Conservation (phyloP, 163 green algal genomes). For the Smithsoniella earleae region DNA sequence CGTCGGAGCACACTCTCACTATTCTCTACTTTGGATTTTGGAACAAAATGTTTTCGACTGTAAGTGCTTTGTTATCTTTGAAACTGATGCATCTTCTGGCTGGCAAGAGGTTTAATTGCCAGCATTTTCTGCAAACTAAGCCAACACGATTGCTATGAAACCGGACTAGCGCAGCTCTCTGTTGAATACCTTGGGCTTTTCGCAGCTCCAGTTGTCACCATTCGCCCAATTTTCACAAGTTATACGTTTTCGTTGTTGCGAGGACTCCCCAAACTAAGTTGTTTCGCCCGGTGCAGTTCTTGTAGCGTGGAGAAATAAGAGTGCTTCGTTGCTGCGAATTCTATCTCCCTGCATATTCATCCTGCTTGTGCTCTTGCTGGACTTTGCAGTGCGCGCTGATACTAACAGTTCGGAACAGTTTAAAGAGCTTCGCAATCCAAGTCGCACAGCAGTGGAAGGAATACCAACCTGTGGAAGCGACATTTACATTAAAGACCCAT, state of each 20-base stretch:
- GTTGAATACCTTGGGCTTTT: not conserved
- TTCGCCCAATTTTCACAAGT: too few species aligned
- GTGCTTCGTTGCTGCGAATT: slow-evolving; percentile 54
- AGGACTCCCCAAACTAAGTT: slow-evolving; percentile 16
- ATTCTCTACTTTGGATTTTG: not conserved
- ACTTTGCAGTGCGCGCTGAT: slow-evolving; percentile 32
- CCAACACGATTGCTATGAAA: slow-evolving; percentile 23
- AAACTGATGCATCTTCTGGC: too few species aligned
- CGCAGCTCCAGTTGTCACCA: not conserved
- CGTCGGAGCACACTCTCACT: not conserved
- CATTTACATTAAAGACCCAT: slow-evolving; percentile 31
- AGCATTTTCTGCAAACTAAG: not conserved
- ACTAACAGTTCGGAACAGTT: slow-evolving; percentile 5
- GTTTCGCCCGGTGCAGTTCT: slow-evolving; percentile 41
- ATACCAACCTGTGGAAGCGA: slow-evolving; percentile 19
- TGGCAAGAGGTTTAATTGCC: not conserved
- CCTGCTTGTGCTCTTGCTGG: slow-evolving; percentile 54
- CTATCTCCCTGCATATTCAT: slow-evolving; percentile 62
- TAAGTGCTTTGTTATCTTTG: too few species aligned
- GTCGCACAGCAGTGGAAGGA: not conserved
- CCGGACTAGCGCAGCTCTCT: too few species aligned
- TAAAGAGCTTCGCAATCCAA: slow-evolving; percentile 11
- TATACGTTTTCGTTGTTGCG: too few species aligned
- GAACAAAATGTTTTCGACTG: too few species aligned
- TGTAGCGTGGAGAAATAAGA: slow-evolving; percentile 58